Conservation (phyloP, 176 grass and related monocot species). For the Triticum monococcum region DNA sequence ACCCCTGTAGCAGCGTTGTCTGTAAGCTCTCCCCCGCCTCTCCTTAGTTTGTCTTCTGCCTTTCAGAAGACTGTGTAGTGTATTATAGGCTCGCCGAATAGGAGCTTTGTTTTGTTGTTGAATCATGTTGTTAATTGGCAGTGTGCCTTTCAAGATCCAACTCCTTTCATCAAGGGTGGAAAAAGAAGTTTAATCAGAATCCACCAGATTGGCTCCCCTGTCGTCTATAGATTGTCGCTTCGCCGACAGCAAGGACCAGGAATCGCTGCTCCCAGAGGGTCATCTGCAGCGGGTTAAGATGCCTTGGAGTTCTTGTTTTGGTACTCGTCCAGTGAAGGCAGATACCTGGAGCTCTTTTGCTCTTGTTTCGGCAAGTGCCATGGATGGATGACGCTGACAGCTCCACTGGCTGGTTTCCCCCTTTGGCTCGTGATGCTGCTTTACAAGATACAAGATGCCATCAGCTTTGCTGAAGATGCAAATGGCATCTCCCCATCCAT, state of each 20-base stretch:
- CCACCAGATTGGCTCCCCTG: neutral
- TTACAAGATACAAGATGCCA: conserved; percentile 39
- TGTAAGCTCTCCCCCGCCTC: conserved; percentile 16
- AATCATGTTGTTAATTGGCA: conserved; percentile 27
- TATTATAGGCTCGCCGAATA: conserved; percentile 40
- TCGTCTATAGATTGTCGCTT: neutral
- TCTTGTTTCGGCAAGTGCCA: neutral
- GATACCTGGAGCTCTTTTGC: neutral
- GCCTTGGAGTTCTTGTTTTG: conserved; percentile 15
- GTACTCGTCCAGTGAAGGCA: neutral
- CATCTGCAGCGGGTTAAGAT: conserved; percentile 3
- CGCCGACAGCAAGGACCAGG: neutral
- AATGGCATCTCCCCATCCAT: conserved; percentile 14
- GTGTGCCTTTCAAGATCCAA: conserved; percentile 26
- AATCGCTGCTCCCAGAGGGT: neutral
- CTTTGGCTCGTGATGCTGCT: conserved; percentile 37
- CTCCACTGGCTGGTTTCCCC: neutral
- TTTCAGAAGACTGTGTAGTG: conserved; percentile 46
- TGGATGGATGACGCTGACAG: conserved; percentile 26
- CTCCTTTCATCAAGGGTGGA: conserved; percentile 1
- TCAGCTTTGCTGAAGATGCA: conserved; percentile 38
- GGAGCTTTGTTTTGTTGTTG: conserved; percentile 10
- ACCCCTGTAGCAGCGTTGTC: neutral
- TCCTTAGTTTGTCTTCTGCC: conserved; percentile 6
- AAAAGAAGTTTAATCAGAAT: conserved; percentile 11